A percentile compares a stretch with the other conserved stretches of the same genome.
These are phyloP conservation scores for Fusarium dimerum DNA, from an alignment of 2,329 filamentous ascomycete genomes.

Conservation along the genomic window DNA sequence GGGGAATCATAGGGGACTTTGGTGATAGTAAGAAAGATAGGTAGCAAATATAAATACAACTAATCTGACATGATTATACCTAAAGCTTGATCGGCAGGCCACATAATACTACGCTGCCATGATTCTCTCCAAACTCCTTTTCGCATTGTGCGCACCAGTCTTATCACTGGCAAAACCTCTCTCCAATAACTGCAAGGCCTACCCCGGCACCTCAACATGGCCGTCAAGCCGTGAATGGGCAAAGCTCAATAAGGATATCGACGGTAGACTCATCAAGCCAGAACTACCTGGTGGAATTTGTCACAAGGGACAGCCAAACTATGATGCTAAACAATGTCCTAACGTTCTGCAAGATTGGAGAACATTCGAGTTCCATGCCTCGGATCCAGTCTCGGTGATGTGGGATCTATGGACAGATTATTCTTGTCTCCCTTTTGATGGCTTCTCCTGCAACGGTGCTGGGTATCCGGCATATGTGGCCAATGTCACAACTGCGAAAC, in stretches of 20 bases:
- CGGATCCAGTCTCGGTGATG: conserved; percentile 15
- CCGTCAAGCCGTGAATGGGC: conserved; percentile 3
- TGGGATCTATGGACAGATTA: conserved; percentile 46
- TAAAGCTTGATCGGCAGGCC: background rate
- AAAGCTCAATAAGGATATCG: conserved; percentile 1
- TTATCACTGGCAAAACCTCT: conserved; percentile 1
- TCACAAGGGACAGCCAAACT: conserved; percentile 5
- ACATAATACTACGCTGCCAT: background rate
- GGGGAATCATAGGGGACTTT: background rate
- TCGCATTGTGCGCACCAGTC: conserved; percentile 1
- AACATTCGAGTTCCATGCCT: conserved; percentile 10
- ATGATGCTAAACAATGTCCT: conserved; percentile 3
- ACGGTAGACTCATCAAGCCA: conserved; percentile 3
- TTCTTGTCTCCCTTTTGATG: conserved; percentile 43
- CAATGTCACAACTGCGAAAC: conserved; percentile 23
- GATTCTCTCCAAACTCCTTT: background rate
- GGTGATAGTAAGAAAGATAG: background rate
- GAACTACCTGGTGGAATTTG: conserved; percentile 3
- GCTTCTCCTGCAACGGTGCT: conserved; percentile 30
- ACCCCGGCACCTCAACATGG: conserved; percentile 1
- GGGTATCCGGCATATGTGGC: conserved; percentile 27
- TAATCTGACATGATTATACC: background rate
- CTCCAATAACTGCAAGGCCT: conserved; percentile 5
- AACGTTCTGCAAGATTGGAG: conserved; percentile 7
- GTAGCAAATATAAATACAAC: background rate